Conservation (phyloP, 192 early-diverging fungal genomes). For the Coemansia sp. region DNA sequence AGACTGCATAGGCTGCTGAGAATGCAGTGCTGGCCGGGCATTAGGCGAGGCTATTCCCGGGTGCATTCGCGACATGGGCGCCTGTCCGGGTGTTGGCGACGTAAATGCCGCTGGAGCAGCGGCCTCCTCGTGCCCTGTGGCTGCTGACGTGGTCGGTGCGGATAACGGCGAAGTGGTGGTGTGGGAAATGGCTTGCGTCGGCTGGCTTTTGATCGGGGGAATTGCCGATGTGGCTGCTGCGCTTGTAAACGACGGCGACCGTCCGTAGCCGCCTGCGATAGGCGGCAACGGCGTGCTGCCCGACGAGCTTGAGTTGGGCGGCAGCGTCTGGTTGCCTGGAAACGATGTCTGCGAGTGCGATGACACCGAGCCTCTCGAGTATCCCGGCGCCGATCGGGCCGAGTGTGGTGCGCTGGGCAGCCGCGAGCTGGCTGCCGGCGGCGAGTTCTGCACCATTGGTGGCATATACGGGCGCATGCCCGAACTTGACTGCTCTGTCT, state of each 20-base stretch:
- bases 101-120: constrained; percentile 10
- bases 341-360: constrained; percentile 39
- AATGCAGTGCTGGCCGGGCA: constrained; percentile 17
- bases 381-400: constrained; percentile 28
- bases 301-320: constrained; percentile 13
- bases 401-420: constrained; percentile 26
- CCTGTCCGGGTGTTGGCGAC: constrained; percentile 18
- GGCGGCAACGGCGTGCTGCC: constrained; percentile 20
- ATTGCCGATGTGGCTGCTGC: constrained; percentile 13
- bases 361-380: constrained; percentile 24
- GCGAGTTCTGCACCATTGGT: constrained; percentile 39
- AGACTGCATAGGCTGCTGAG: constrained; percentile 28
- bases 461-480: constrained; percentile 33
- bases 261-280: constrained; percentile 30
- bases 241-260: constrained; percentile 42
- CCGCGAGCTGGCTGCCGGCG: constrained; percentile 12
- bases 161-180: constrained; percentile 28
- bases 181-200: constrained; percentile 12
- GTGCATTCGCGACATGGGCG: constrained; percentile 27
- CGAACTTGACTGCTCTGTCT: constrained; percentile 26
- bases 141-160: neutral
- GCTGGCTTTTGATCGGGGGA: constrained; percentile 30
- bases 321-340: constrained; percentile 6
- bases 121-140: neutral
- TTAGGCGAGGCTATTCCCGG: constrained; percentile 34